Percentiles rank a stretch among this genome's conserved stretches.
These are phyloP conservation scores for Rhizopogon vesiculosus DNA, from an alignment of 768 basidiomycete genomes.

Conservation along the genomic window DNA sequence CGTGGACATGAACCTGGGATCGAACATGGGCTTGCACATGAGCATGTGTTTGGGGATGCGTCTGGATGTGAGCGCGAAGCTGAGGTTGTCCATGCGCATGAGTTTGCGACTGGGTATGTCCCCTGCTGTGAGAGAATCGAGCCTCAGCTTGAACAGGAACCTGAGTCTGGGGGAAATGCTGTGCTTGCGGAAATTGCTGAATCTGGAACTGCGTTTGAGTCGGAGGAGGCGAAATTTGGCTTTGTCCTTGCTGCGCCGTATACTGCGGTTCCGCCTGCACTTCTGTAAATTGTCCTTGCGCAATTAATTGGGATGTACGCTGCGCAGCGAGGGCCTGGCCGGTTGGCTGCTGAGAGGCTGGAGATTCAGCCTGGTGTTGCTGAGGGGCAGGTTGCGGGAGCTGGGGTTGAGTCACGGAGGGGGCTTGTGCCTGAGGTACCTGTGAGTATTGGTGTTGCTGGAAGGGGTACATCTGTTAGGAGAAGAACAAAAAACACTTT, in stretches of 20 bases:
- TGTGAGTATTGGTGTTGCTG: constrained; percentile 22
- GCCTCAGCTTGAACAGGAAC: neutral
- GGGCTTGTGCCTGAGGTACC: constrained; percentile 13
- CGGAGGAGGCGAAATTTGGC: neutral
- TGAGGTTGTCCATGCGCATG: neutral
- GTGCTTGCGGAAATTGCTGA: constrained; percentile 3
- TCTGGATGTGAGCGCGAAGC: neutral
- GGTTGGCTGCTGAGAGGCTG: constrained; percentile 3
- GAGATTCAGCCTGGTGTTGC: constrained; percentile 13
- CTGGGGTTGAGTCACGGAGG: neutral
- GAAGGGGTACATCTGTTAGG: constrained; percentile 23
- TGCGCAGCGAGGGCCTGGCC: constrained; percentile 11
- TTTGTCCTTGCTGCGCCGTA: neutral
- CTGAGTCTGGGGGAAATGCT: constrained; percentile 25
- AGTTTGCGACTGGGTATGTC: constrained; percentile 2
- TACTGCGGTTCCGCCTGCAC: neutral
- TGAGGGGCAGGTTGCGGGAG: neutral
- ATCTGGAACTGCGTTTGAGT: neutral
- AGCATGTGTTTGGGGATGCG: neutral
- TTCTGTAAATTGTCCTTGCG: neutral
- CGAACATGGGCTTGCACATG: neutral
- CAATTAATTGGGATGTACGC: constrained; percentile 9
- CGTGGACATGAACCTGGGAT: neutral
- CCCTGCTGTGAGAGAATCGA: neutral
- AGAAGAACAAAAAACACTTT: neutral